phyloP scores from a whole-genome alignment of 305 asterid species.

The Fraxinus xanthoxyloides region DNA sequence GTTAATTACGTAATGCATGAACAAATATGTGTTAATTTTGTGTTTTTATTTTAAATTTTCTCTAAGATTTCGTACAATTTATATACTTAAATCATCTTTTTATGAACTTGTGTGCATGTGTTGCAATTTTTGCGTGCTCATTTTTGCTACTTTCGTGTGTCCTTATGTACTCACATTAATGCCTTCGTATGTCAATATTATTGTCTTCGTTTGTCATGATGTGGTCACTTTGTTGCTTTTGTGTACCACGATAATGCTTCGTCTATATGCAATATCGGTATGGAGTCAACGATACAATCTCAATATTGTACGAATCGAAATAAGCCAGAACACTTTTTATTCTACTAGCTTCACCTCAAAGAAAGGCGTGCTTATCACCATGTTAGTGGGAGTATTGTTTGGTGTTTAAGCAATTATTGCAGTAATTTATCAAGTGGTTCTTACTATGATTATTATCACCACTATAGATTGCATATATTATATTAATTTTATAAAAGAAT shows the following conservation, averaged over 20 bases:
- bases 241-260: background rate
- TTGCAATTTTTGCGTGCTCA: background rate
- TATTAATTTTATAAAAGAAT: background rate
- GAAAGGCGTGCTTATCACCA: background rate
- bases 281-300: background rate
- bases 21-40: background rate
- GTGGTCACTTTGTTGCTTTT: background rate
- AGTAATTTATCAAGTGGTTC: background rate
- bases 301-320: background rate
- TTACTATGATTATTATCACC: background rate
- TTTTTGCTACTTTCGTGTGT: background rate
- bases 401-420: background rate
- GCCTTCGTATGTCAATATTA: background rate
- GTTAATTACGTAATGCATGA: background rate
- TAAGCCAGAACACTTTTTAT: background rate
- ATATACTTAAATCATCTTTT: background rate
- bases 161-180: background rate
- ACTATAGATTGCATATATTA: background rate
- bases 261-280: background rate
- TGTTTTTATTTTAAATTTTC: background rate
- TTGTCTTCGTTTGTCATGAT: background rate
- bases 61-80: background rate
- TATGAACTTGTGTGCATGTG: background rate
- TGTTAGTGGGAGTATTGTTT: background rate
- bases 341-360: background rate